phyloP scores from a whole-genome alignment of 2,329 filamentous ascomycete species.

The Mariannaea sp. region DNA sequence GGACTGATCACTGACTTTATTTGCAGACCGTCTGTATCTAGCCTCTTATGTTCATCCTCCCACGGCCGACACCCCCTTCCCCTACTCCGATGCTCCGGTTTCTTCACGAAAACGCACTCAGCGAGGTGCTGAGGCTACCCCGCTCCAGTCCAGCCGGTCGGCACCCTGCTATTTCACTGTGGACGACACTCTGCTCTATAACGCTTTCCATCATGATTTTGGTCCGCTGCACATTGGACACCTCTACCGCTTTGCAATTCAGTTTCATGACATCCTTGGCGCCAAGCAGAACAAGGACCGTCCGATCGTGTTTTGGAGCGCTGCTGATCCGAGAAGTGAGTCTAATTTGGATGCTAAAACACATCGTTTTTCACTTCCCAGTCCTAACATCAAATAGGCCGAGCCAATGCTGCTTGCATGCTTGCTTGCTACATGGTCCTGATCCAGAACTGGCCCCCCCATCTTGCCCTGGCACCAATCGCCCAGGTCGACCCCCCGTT shows the following conservation, averaged over 20 bases:
- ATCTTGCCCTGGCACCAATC: constrained; percentile 92
- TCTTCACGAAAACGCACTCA: constrained; percentile 51
- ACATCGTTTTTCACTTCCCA: neutral
- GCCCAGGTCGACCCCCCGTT: constrained; percentile 95
- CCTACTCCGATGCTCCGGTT: constrained; percentile 75
- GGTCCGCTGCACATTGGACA: constrained; percentile 97
- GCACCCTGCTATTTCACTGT: constrained; percentile 94
- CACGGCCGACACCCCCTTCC: constrained; percentile 81
- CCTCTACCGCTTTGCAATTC: constrained; percentile 92
- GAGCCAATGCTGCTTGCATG: constrained; percentile 92
- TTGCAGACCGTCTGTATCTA: constrained; percentile 87
- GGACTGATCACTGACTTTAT: constrained; percentile 34
- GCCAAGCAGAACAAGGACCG: constrained; percentile 88
- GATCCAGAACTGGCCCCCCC: constrained; percentile 96
- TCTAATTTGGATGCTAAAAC: constrained; percentile 29
- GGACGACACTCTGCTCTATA: constrained; percentile 91
- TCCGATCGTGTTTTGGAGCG: constrained; percentile 95
- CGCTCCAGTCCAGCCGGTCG: constrained; percentile 40
- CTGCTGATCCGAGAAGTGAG: constrained; percentile 86
- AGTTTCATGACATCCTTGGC: constrained; percentile 92
- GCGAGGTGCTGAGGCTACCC: constrained; percentile 57
- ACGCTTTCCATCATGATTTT: constrained; percentile 98
- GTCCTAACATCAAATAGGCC: constrained; percentile 56
- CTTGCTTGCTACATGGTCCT: constrained; percentile 98
- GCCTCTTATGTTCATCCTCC: constrained; percentile 87